Evolutionary conservation across 2,329 filamentous ascomycete genomes (phyloP), one percentile per base, ranked within the genome.

Genomic region (Hirsutella rhossiliensis): DNA sequence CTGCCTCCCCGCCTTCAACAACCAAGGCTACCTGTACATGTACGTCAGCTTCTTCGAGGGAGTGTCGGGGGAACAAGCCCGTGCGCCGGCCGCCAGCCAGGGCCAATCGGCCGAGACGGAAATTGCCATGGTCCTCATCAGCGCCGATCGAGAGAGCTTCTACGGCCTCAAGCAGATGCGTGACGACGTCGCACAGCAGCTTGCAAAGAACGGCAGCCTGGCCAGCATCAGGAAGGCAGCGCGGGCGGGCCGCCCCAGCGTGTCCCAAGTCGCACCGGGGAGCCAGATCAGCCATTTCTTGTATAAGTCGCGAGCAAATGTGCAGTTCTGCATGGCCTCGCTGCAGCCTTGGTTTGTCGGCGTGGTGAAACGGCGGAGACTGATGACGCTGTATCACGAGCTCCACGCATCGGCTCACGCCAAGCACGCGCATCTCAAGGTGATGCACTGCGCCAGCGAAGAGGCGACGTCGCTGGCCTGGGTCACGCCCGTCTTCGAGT

Each of bases 1-100:
- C 7, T 98, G 92, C 56, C 74, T 98, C 3, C 94, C 92, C 1
- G 90, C 89, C 5, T 98, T 98, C 67, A 98, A 98, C 66, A 97
- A 87, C 61, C 85, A 82, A 42, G 94, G 92, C 23, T 98, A 94
- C 59, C 73, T 98, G 2, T 96, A 98, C 68, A 97, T 98, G 88
- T 98, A 97, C 58, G 92, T 98, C 59, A 95, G 87, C 68, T 98
- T 97, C 61, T 76, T 98, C 48, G 80, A 87, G 52, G 71, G 68
- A 3, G 44, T 72, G 38, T 62, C 71, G 20, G 68, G 67, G 63
- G 48, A 54, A 43, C 51, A 67, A 48, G 52, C 58, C 29, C 59
- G 67, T 31, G 62, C 64, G 47, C 48, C 59, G 74, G 75, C 60
- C 58, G 80, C 40, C 74, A 43, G 42, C 39, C 17, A 81, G 63